Evolutionary conservation across 257 asterid genomes (phyloP).

Genomic region (Verbascum thapsus): DNA sequence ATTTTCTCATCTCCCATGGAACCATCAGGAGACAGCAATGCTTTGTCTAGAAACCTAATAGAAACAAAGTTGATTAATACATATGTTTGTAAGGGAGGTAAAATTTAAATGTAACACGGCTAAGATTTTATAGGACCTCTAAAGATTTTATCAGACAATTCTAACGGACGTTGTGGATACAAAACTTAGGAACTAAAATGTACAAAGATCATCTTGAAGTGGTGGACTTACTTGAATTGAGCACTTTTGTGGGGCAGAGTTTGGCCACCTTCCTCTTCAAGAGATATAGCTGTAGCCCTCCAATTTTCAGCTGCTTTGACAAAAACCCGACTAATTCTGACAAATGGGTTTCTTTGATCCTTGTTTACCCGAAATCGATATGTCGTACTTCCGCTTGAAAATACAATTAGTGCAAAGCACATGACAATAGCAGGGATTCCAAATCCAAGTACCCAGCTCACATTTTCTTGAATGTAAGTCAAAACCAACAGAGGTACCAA

Average conservation of each 20-base stretch:
- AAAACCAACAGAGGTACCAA: conserved; percentile 11
- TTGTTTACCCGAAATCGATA: conserved; percentile 20
- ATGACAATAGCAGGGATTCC: conserved; percentile 30
- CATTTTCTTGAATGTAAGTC: conserved; percentile 32
- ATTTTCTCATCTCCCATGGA: conserved; percentile 1
- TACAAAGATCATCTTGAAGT: no score
- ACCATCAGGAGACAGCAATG: conserved; percentile 29
- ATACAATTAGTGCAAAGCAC: conserved; percentile 21
- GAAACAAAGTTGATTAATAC: not conserved
- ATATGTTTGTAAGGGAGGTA: no score
- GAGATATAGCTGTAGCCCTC: not conserved
- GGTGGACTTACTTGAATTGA: conserved; percentile 26
- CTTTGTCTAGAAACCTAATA: conserved; percentile 37
- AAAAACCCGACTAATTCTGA: conserved; percentile 25
- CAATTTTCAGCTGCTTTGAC: conserved; percentile 27
- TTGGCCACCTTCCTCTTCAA: conserved; percentile 24
- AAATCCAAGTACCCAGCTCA: conserved; percentile 35
- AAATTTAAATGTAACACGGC: no score
- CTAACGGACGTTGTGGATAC: no score
- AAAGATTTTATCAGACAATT: no score
- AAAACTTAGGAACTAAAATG: no score
- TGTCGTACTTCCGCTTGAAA: conserved; percentile 21
- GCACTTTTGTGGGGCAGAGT: conserved; percentile 13
- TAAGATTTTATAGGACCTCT: no score
- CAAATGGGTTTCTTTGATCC: conserved; percentile 16